These are phyloP conservation scores for Fusarium decemcellulare DNA, from an alignment of 2,329 filamentous ascomycete genomes.

Conservation along the genomic window DNA sequence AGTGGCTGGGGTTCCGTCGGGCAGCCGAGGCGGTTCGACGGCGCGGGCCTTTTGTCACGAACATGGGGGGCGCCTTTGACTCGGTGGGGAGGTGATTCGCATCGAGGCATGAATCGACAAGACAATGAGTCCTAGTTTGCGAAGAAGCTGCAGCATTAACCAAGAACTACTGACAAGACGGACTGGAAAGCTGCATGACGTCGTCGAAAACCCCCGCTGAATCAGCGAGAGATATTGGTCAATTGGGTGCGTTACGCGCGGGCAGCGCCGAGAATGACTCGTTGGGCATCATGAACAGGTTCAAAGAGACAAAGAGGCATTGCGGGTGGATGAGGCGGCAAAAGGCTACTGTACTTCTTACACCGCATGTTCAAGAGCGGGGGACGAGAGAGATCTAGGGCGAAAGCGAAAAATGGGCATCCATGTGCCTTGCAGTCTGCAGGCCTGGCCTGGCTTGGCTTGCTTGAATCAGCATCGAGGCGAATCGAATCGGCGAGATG, in stretches of 20 bases:
- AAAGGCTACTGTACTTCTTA: not conserved
- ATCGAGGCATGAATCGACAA: slow-evolving; percentile 1
- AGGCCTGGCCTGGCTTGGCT: no score
- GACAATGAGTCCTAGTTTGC: not conserved
- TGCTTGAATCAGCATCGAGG: not conserved
- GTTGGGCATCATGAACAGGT: not conserved
- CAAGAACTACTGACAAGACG: not conserved
- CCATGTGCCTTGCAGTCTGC: not conserved
- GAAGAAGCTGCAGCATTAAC: no score
- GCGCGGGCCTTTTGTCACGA: slow-evolving; percentile 31
- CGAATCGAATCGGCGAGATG: not conserved
- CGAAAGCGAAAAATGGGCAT: not conserved
- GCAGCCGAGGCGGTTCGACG: slow-evolving; percentile 29
- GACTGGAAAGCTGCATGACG: not conserved
- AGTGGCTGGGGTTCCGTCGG: slow-evolving; percentile 8
- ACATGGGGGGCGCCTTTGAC: slow-evolving; percentile 21
- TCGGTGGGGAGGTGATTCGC: slow-evolving; percentile 11
- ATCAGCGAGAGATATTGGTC: not conserved
- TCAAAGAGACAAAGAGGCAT: not conserved
- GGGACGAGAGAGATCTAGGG: not conserved
- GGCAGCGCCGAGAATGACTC: slow-evolving; percentile 23
- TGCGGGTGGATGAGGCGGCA: not conserved
- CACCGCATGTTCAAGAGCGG: slow-evolving; percentile 25
- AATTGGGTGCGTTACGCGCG: slow-evolving; percentile 11
- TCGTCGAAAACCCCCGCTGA: slow-evolving; percentile 8